Evolutionary conservation across 345 rosid species (phyloP).

Genomic region (Carallia pectinifolia): DNA sequence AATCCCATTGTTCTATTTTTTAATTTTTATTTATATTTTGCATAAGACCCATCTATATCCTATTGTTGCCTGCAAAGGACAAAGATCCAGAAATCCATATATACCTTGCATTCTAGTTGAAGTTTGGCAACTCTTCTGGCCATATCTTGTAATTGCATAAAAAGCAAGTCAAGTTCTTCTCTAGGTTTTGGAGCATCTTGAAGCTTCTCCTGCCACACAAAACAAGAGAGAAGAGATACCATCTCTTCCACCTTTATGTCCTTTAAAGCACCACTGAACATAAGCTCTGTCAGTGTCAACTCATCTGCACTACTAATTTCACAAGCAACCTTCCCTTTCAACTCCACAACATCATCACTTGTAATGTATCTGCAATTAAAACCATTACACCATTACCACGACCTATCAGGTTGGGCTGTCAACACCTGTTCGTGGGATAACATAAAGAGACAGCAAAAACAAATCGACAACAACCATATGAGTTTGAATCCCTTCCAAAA

Average conservation of each 20-base stretch:
- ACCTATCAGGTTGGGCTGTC: not conserved
- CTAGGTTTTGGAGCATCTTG: conserved; percentile 87
- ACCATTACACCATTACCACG: not conserved
- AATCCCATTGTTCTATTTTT: no score
- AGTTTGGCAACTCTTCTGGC: conserved; percentile 82
- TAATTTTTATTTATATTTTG: no score
- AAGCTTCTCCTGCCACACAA: conserved; percentile 95
- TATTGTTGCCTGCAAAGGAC: not conserved
- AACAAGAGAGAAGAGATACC: conserved; percentile 94
- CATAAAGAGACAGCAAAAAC: no score
- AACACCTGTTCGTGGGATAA: no score
- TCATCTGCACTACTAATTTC: conserved; percentile 97
- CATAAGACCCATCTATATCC: not conserved
- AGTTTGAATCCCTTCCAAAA: no score
- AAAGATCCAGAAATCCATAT: conserved; percentile 2
- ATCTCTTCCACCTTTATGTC: conserved; percentile 85
- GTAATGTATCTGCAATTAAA: conserved; percentile 54
- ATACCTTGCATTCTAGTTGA: conserved; percentile 96
- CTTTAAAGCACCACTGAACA: conserved; percentile 87
- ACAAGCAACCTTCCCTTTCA: conserved; percentile 91
- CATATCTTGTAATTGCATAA: conserved; percentile 82
- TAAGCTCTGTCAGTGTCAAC: conserved; percentile 83
- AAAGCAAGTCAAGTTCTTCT: conserved; percentile 89
- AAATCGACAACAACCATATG: no score
- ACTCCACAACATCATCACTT: conserved; percentile 70